Evolutionary conservation across 768 basidiomycete genomes (phyloP), one percentile per base, ranked within the genome.

Genomic region (Leccinellum luteum): DNA sequence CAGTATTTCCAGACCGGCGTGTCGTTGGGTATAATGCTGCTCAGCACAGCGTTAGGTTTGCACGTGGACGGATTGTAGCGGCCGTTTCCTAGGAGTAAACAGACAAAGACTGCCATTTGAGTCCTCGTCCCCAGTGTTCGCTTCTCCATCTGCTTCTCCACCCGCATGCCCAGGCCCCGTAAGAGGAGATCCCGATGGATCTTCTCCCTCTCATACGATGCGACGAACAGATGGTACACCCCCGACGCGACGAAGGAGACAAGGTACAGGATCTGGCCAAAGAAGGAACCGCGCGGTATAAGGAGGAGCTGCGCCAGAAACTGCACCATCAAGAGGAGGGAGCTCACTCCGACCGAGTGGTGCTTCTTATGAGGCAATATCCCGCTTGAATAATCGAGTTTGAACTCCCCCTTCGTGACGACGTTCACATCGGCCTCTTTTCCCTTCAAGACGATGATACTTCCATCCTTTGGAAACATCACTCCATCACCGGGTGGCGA

Each of bases 251-350:
- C 51, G 47, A 75, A 60, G 23, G 71, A 64, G 43, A 59, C 0
- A 8, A 74, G 67, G 51, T 66, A 69, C 51, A 67, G 10, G 30
- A 74, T 65, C 53, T 75, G 74, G 15, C 73, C 73, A 19, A 74
- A 73, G 35, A 75, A 58, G 14, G 62, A 64, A 52, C 67, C 55
- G 34, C 61, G 66, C 2, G 71, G 72, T 10, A 72, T 62, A 28
- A 73, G 56, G 38, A 75, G 64, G 31, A 74, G 64, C 48, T 74
- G 73, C 9, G 49, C 25, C 51, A 75, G 48, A 57, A 67, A 72
- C 51, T 75, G 73, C 27, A 43, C 17, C 48, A 64, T 57, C 45
- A 73, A 57, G 15, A 73, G 58, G 48, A 74, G 52, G 19, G 70
- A 69, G 52, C 52, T 59, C 7, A 66, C 2, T 14, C 67, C 71